phyloP scores from a whole-genome alignment of 495 filamentous ascomycete genomes.

The Hypoxylon fuscum region DNA sequence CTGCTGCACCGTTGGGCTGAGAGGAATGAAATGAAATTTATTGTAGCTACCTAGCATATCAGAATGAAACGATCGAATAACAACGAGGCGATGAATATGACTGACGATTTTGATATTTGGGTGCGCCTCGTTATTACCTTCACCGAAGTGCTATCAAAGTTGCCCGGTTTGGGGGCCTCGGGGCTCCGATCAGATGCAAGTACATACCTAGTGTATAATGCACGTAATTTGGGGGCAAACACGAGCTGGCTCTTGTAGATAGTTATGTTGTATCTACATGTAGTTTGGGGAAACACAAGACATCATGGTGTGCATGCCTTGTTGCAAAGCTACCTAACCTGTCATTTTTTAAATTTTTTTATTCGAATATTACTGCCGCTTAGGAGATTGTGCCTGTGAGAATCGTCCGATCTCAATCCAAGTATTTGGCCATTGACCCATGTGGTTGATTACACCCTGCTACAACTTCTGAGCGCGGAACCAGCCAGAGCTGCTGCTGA shows the following conservation, averaged over 20 bases:
- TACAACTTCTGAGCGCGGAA: too few relatives aligned
- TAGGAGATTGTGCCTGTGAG: not conserved
- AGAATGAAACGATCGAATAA: constrained; percentile 36
- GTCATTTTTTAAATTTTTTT: constrained; percentile 1
- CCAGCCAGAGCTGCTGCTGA: not conserved
- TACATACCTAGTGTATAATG: constrained; percentile 9
- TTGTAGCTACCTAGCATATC: constrained; percentile 31
- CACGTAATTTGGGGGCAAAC: constrained; percentile 2
- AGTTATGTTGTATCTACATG: too few relatives aligned
- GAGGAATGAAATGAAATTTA: too few relatives aligned
- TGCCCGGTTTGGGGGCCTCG: constrained; percentile 10
- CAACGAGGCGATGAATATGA: constrained; percentile 5
- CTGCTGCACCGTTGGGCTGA: too few relatives aligned
- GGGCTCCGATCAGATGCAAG: constrained; percentile 19
- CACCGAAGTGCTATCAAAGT: constrained; percentile 3
- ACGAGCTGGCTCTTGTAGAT: not conserved
- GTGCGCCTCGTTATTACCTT: not conserved
- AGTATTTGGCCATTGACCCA: too few relatives aligned
- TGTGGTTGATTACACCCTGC: too few relatives aligned
- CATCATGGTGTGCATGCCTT: not conserved
- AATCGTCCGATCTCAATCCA: not conserved
- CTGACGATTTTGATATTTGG: not conserved
- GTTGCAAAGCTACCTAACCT: not conserved
- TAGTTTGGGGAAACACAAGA: constrained; percentile 18
- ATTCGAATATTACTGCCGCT: too few relatives aligned